Evolutionary conservation across 1,139 yeast genomes (phyloP).

Genomic region (Zygoascus hellenicus): DNA sequence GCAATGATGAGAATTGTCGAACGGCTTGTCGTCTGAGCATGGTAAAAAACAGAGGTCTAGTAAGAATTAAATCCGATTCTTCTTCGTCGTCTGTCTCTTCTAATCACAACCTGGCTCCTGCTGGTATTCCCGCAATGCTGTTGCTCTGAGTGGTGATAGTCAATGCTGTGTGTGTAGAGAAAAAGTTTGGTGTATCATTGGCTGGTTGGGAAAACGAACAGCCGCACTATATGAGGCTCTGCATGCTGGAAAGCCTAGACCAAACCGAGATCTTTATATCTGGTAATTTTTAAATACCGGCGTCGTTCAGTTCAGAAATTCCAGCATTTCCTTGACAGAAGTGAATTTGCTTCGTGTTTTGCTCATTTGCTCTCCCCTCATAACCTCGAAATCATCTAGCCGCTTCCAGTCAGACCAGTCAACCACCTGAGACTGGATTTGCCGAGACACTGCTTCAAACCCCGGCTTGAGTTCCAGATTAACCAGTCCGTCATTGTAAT

Average conservation of each 20-base stretch:
- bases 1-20: constrained; percentile 13
- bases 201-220: constrained; percentile 7
- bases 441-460: constrained; percentile 33
- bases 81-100: background rate
- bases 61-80: background rate
- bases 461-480: constrained; percentile 26
- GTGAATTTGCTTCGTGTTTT: constrained; percentile 57
- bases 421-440: constrained; percentile 36
- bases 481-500: constrained; percentile 28
- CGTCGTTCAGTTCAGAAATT: constrained; percentile 19
- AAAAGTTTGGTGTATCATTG: constrained; percentile 4
- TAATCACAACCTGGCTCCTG: background rate
- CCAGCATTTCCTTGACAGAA: constrained; percentile 46
- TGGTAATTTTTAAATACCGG: background rate
- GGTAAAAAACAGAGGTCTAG: background rate
- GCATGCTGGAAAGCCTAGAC: too few species aligned
- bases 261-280: too few species aligned
- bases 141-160: background rate
- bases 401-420: constrained; percentile 71
- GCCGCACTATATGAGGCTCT: too few species aligned
- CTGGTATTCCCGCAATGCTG: background rate
- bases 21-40: constrained; percentile 10
- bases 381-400: constrained; percentile 50
- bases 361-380: constrained; percentile 43
- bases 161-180: constrained; percentile 6